These are phyloP conservation scores for barley (Hordeum vulgare) DNA, from an alignment of 176 grass and related monocot species.

Conservation along the genomic window DNA sequence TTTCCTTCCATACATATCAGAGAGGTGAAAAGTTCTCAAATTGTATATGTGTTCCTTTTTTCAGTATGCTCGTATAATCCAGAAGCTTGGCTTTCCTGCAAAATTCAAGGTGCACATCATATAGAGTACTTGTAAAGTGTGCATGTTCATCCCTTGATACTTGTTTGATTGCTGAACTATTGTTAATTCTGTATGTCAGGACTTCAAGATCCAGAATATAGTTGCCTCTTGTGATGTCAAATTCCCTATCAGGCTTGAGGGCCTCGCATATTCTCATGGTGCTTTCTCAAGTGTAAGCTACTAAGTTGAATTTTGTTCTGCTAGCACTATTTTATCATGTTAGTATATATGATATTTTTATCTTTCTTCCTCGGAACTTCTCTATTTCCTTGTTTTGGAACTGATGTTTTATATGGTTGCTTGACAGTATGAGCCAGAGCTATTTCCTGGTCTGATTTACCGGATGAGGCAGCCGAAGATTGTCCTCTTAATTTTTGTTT, in stretches of 20 bases:
- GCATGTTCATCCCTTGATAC: background rate
- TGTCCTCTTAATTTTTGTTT: constrained; percentile 93
- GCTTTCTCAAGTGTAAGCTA: constrained; percentile 72
- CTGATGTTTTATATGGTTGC: background rate
- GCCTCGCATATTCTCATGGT: constrained; percentile 65
- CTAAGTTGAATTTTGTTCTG: constrained; percentile 19
- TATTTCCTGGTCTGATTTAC: constrained; percentile 89
- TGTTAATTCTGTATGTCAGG: constrained; percentile 16
- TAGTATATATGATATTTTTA: background rate
- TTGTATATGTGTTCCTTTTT: constrained; percentile 1
- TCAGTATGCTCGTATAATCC: constrained; percentile 74
- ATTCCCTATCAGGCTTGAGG: constrained; percentile 70
- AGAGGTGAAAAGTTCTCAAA: background rate
- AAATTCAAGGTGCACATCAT: constrained; percentile 55
- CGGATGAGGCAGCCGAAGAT: constrained; percentile 96
- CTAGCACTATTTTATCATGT: background rate
- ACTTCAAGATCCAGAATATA: constrained; percentile 76
- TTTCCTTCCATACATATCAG: background rate
- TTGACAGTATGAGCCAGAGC: constrained; percentile 59
- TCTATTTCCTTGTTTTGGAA: background rate
- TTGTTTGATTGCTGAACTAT: background rate
- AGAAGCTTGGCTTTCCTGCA: constrained; percentile 70
- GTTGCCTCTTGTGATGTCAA: constrained; percentile 75
- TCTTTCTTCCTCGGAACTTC: background rate
- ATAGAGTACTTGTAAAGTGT: background rate